Percentiles rank a stretch among this genome's conserved stretches.
Conservation (phyloP, 2,329 filamentous ascomycete species). For the Fusarium sambucinum region DNA sequence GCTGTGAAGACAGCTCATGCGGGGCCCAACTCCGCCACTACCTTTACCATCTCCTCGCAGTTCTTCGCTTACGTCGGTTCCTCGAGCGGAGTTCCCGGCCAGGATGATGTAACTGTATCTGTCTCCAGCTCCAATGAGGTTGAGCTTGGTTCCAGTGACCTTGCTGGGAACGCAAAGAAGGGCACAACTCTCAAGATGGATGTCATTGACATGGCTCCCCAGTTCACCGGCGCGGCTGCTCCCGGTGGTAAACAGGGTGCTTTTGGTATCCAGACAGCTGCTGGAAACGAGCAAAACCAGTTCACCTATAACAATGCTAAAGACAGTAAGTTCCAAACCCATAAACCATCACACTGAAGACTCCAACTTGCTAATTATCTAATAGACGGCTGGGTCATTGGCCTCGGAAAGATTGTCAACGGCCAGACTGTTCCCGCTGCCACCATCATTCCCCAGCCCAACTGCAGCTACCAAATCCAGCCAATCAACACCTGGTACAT, state of each 20-base stretch:
- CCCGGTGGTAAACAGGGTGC: neutral
- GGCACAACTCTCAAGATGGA: neutral
- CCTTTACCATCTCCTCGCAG: neutral
- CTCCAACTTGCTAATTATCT: accelerated
- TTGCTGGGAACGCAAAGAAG: neutral
- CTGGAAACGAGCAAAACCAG: neutral
- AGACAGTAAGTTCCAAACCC: neutral
- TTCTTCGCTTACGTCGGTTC: too few species aligned
- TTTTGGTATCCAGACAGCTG: neutral
- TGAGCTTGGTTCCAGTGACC: neutral
- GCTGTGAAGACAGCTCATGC: neutral
- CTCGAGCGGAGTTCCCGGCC: neutral
- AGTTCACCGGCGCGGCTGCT: neutral
- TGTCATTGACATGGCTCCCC: neutral
- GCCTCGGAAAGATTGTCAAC: neutral
- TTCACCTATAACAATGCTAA: neutral
- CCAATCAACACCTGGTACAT: neutral
- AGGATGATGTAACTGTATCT: neutral
- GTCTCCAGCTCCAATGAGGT: neutral
- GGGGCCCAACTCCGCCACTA: neutral
- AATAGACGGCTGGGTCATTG: neutral
- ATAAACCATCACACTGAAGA: too few species aligned
- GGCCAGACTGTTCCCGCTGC: neutral
- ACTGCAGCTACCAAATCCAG: neutral
- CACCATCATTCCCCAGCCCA: neutral